phyloP scores from a whole-genome alignment of 352 stramenopile species.

The Globisporangium acanthophoron region DNA sequence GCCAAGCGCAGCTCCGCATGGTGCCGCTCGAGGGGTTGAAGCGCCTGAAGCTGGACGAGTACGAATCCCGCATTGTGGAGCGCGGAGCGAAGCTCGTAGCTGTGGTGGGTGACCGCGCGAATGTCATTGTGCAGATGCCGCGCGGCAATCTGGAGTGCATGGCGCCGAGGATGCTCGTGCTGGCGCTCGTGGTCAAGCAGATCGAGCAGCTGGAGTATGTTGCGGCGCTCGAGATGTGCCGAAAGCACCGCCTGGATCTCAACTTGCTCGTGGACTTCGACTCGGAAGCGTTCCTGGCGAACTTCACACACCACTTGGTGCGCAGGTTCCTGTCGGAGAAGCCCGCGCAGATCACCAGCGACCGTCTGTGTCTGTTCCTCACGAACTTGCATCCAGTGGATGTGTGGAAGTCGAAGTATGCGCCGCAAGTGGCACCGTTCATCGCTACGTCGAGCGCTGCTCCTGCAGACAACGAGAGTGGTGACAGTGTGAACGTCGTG shows the following conservation, averaged over 20 bases:
- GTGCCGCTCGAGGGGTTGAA: conserved; percentile 26
- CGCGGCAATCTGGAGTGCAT: conserved; percentile 75
- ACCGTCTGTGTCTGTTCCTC: conserved; percentile 68
- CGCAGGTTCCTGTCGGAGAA: conserved; percentile 23
- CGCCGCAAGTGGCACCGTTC: conserved; percentile 29
- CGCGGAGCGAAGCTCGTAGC: conserved; percentile 58
- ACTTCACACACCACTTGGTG: conserved; percentile 26
- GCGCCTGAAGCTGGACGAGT: conserved; percentile 12
- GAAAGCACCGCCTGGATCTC: conserved; percentile 74
- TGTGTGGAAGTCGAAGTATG: conserved; percentile 70
- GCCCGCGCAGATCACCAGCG: conserved; percentile 34
- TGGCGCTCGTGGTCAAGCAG: conserved; percentile 37
- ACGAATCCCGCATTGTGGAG: conserved; percentile 48
- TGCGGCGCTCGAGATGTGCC: conserved; percentile 55
- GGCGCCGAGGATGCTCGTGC: conserved; percentile 49
- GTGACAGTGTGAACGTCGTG: conserved; percentile 48
- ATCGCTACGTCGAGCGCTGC: not conserved
- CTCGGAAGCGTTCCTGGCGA: conserved; percentile 29
- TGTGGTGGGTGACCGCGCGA: conserved; percentile 40
- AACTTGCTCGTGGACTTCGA: conserved; percentile 75
- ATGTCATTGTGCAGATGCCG: conserved; percentile 67
- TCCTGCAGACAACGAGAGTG: not conserved
- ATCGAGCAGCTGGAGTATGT: conserved; percentile 36
- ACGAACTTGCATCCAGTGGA: conserved; percentile 67
- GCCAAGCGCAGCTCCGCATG: conserved; percentile 49